A percentile compares a stretch with the other conserved stretches of the same genome.
Evolutionary conservation across 2,329 filamentous ascomycete species (phyloP).

Genomic region (Fusarium fracticaudum): DNA sequence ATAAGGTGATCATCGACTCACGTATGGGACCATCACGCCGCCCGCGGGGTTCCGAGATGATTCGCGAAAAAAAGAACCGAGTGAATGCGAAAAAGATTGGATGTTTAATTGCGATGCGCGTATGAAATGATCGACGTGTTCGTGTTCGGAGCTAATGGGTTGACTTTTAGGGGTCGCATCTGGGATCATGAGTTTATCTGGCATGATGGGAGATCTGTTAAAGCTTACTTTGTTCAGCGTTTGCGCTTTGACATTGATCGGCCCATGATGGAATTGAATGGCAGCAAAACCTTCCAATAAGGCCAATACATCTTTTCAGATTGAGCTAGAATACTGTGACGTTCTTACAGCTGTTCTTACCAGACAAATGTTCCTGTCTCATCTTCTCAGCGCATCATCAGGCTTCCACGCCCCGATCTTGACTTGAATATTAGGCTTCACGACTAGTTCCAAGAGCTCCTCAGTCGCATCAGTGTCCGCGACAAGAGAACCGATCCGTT

Average conservation of each 20-base stretch:
- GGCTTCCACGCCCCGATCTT: too few species aligned
- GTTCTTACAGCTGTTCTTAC: too few species aligned
- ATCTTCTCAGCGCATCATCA: too few species aligned
- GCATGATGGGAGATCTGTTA: background rate
- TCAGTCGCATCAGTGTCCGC: too few species aligned
- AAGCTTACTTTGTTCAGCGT: background rate
- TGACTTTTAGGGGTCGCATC: background rate
- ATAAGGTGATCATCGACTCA: conserved; percentile 8
- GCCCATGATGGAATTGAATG: background rate
- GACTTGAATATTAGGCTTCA: too few species aligned
- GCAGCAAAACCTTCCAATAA: too few species aligned
- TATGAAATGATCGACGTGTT: background rate
- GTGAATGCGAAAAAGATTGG: background rate
- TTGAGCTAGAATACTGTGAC: too few species aligned
- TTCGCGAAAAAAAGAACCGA: background rate
- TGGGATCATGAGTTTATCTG: background rate
- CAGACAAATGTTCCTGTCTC: too few species aligned
- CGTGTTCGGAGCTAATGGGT: conserved; percentile 8
- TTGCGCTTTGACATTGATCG: background rate
- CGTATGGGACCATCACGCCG: background rate
- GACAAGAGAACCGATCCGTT: too few species aligned
- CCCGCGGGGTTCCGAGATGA: background rate
- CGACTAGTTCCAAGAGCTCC: too few species aligned
- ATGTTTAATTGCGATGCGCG: background rate
- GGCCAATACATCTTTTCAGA: too few species aligned